Evolutionary conservation across 1,139 yeast species (phyloP), one percentile per base, ranked within the genome.

Genomic region (Geotrichum histeridarum): DNA sequence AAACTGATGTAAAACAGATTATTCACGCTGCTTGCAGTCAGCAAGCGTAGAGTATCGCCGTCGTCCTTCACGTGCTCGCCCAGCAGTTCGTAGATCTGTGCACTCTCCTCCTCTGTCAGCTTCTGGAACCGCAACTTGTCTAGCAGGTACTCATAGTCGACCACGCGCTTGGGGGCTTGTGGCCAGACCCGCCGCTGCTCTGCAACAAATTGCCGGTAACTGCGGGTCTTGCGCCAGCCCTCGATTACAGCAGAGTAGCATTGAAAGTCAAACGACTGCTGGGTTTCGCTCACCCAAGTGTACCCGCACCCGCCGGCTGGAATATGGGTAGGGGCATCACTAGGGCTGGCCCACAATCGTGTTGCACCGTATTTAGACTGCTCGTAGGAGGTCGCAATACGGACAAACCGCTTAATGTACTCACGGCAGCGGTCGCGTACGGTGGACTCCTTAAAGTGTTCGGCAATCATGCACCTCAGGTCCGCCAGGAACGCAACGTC

Each of bases 201-300:
- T 38, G 57, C 60, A 11, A 61, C 54, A 42, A 61, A 67, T 48
- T 56, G 57, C 43, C 60, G 58, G 57, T 68, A 68, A 42, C 66
- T 62, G 32, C 66, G 58, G n/a, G 71, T 63, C 17, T 56, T 58
- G 37, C 68, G 53, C 73, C 73, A 70, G 15, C 70, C 72, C 54
- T 69, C 72, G 39, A 69, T 63, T 4, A 67, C 68, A 2, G 66
- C 61, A 18, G 64, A 61, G 45, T 68, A 67, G 14, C 58, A 51
- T 17, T 56, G 55, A 43, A 68, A 59, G 54, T 70, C 72, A 17
- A 55, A 52, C 33, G 53, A 48, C 37, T 60, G 60, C 36, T 65
- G 66, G 4, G 59, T 54, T 8, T 68, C 71, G 30, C 59, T 61
- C 9, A 62, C 55, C 72, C 72, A 69, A 2, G 65, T 66, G 51